These are phyloP conservation scores for Edaphochlamys debaryana DNA, from an alignment of 139 green algal species.

Conservation along the genomic window DNA sequence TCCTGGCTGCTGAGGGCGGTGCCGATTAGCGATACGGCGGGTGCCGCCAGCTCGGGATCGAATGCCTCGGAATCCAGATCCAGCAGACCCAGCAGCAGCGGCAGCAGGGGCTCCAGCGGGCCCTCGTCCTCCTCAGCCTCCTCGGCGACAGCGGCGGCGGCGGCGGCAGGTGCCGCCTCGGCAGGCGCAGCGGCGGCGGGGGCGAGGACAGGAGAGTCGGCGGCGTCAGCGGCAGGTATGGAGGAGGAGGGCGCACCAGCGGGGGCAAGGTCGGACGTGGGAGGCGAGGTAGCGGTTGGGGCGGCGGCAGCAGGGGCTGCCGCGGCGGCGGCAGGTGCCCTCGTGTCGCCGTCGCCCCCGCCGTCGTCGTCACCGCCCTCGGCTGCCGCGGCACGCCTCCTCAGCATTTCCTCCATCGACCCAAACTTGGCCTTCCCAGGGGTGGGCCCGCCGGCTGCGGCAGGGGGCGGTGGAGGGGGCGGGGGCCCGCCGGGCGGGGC, in stretches of 20 bases:
- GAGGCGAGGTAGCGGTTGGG: too few relatives aligned
- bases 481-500: background rate
- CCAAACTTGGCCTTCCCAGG: too few relatives aligned
- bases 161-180: background rate
- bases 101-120: background rate
- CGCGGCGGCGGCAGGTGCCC: too few relatives aligned
- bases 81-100: constrained; percentile 14
- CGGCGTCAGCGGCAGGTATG: too few relatives aligned
- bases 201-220: too few relatives aligned
- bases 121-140: too few relatives aligned
- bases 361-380: background rate
- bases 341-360: background rate
- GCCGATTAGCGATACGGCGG: constrained; percentile 1
- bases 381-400: too few relatives aligned
- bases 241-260: too few relatives aligned
- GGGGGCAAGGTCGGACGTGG: background rate
- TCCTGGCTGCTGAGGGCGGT: constrained; percentile 9
- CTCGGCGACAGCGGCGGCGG: background rate
- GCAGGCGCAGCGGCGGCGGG: too few relatives aligned
- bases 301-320: too few relatives aligned
- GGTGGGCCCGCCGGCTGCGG: background rate
- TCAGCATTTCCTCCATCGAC: constrained; percentile 14
- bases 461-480: constrained; percentile 10
- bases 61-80: constrained; percentile 8
- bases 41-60: constrained; percentile 5